Evolutionary conservation across 1,284 basidiomycete species (phyloP), one percentile per base, ranked within the genome.

Genomic region (Cryptococcus depauperatus): DNA sequence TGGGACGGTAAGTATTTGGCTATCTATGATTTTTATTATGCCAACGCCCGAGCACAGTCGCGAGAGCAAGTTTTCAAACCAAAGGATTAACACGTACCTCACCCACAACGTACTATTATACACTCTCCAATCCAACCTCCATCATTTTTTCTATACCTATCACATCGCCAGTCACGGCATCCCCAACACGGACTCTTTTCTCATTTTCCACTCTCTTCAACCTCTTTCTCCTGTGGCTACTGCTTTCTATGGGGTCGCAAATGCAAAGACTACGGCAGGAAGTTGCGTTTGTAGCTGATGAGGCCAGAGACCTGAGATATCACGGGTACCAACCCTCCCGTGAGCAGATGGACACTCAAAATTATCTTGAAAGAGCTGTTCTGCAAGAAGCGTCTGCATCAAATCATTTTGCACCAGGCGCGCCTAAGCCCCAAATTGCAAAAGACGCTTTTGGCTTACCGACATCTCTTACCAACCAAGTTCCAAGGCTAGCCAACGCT

Each of bases 231-330:
- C 37, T 64, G 7, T 67, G 57, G 50, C 40, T 63, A 3, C 27
- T 66, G 0, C 32, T 63, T 5, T 66, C 63, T 4, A 47, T 64
- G 21, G 58, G 47, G 3, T 52, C 56, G 35, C 59, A 64, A 37
- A 50, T 69, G 10, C 58, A 66, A 37, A 33, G 56, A 13, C 40
- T 69, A 5, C 47, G 58, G n/a, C 52, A 43, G 37, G 63, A 69
- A 38, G 52, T 67, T 4, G 52, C 57, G 5, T 66, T 60, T 37
- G 55, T 67, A 1, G 56, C 50, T 5, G 61, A 64, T 25, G 66
- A 69, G 41, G 45, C 60, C 13, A 53, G 50, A 23, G 66, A 69
- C 55, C 40, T 67, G 39, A 47, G 64, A 22, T 14, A 56, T 35
- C 62, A 65, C 38, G 49, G 50, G 9, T 37, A 50, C 5, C 11